Evolutionary conservation across 1,284 basidiomycete species (phyloP), one percentile per base, ranked within the genome.

Genomic region (Inonotus obliquus): DNA sequence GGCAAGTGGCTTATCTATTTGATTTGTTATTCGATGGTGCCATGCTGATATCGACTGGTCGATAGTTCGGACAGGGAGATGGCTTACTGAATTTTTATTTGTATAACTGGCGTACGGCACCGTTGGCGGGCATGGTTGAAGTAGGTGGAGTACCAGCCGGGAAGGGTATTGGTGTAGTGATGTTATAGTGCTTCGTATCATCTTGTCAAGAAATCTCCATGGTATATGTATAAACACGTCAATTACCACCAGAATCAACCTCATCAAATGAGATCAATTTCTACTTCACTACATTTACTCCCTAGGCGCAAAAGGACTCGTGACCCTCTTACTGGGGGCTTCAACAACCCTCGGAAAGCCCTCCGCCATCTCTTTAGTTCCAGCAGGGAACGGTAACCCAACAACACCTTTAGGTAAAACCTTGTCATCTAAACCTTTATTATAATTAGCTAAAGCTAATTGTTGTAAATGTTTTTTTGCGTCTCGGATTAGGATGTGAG

Each of bases 351-450:
- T 72, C 1, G 91, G 89, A 6, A 90, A 76, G 6, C 65, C 69
- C 68, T 79, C 79, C 2, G 92, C 92, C 71, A 96, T 78, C 72
- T 92, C 85, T 61, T 79, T 81, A 11, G 92, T 96, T 39, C 92
- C 96, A 29, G 92, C 94, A 0, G 96, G 96, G 80, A 96, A 96
- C 10, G 96, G 96, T 63, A 99, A 77, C 65, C 86, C 84, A 62
- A 84, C 81, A 5, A 98, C 84, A 54, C 93, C 91, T 67, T 87
- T 89, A 1, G 92, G 90, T 21, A 98, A 75, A 65, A 94, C 86
- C 71, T 92, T 89, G 65, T 91, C 87, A 66, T 87, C 86, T 59
- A 88, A 74, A n/a, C 92, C 92, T 66, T 88, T 87, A 44, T 81
- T 81, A 67, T 90, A 83, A 68, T 88, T 85, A 59, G 83, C 81